Evolutionary conservation across 805 yeast genomes (phyloP), one percentile per base, ranked within the genome.

Genomic region (Zygotorulaspora chibaensis): DNA sequence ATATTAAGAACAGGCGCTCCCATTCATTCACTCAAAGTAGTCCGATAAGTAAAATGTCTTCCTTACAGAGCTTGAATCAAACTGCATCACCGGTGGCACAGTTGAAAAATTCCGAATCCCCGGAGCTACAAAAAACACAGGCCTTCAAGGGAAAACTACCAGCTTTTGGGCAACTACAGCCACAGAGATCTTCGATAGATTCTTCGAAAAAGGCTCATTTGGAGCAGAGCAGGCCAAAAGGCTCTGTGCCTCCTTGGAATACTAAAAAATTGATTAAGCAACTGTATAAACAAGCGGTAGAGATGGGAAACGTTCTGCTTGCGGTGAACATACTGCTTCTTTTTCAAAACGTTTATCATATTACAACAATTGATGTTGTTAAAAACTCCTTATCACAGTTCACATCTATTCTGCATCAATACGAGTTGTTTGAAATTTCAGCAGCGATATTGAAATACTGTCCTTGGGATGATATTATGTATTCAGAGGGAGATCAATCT

Each of bases 351-450:
- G 43, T 57, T 3, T 61, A 60, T 35, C 51, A 58, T 12, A 38
- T 62, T 10, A 54, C 64, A 6, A 42, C 55, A n/a, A 51, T 52
- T 15, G 48, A 49, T 12, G 57, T 59, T n/a, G 63, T 57, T 2
- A 62, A 63, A 31, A 51, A 56, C 30, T 56, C 65, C 28, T 36
- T 65, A 13, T 55, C 64, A 2, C 63, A 63, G 33, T 65, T 65
- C 36, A 54, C 62, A 12, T 50, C 51, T 15, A 46, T 65, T 5
- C 44, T 65, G 16, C 68, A 65, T 40, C 52, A 57, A 17, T 64
- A 63, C 45, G 69, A 65, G 38, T 43, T 63, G 11, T 65, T 65
- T 40, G 69, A 62, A 43, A 58, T 61, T 8, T 61, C 68, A 1
- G 61, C 68, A 2, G 63, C 63, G n/a, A 42, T 64, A 20, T 43